Evolutionary conservation across 2,329 filamentous ascomycete species (phyloP), one percentile per base, ranked within the genome.

Genomic region (Coniochaeta ligniaria): DNA sequence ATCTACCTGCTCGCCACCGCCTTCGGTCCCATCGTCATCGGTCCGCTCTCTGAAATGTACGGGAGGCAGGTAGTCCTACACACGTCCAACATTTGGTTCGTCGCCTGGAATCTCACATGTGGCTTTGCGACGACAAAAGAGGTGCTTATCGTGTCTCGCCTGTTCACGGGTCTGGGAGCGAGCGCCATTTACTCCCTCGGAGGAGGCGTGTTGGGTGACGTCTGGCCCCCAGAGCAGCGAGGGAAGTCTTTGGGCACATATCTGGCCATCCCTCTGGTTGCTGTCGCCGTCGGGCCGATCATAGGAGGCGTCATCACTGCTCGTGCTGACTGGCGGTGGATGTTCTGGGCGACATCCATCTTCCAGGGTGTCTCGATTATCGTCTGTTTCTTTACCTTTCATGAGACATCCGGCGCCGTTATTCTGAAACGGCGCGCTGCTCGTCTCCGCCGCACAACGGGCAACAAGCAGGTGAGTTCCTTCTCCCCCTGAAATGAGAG

Each of bases 141-240:
- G 6, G 55, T 74, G 7, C 66, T 83, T 2, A 77, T 82, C 12
- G 74, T 72, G 0, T 72, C 75, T 14, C 72, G 80, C 0, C 78
- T 83, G 47, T 63, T 83, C 0, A 73, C 79, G 4, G 80, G 80
- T 0, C 72, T 83, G 20, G 79, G 80, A 1, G 80, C 78, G 0
- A 78, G 76, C 54, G 72, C 75, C 1, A 73, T 77, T 1, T 78
- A 80, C 38, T 71, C 77, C 0, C 71, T 83, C 24, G 77, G 76
- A 3, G 76, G 75, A 6, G 78, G 78, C 5, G 78, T 80, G 6
- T 65, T 83, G 0, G 73, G 74, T 0, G 80, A 83, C 62, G 69
- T 79, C 7, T 83, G 75, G 74, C 66, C 67, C 0, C 72, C 77
- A 0, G 76, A 82, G 58, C 69, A 80, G 60, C 70, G 80, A 12